A percentile compares a stretch with the other conserved stretches of the same genome.
Evolutionary conservation across 345 rosid genomes (phyloP).

Genomic region (Punica granatum): DNA sequence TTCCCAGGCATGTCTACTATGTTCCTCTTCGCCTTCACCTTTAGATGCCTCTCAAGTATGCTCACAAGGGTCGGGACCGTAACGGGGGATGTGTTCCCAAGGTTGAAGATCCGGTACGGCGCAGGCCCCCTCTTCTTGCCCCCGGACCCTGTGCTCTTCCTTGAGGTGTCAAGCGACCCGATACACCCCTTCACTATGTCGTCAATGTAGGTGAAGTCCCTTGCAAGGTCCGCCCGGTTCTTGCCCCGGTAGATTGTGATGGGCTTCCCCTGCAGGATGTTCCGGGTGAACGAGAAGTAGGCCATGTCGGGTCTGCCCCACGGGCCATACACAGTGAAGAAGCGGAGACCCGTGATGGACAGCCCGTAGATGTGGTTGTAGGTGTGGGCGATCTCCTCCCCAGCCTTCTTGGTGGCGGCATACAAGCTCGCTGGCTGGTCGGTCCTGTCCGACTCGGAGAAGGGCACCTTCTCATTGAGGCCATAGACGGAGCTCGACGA

Average conservation of each 20-base stretch:
- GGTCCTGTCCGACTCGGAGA: conserved; percentile 23
- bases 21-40: conserved; percentile 27
- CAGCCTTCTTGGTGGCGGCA: conserved; percentile 34
- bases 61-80: conserved; percentile 28
- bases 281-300: conserved; percentile 24
- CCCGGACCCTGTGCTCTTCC: conserved; percentile 30
- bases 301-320: conserved; percentile 40
- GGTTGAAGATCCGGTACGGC: conserved; percentile 25
- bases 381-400: conserved; percentile 32
- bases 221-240: conserved; percentile 24
- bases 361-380: conserved; percentile 34
- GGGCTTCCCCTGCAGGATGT: conserved; percentile 32
- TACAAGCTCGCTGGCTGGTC: conserved; percentile 24
- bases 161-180: conserved; percentile 25
- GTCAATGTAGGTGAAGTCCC: conserved; percentile 33
- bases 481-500: conserved; percentile 36
- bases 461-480: conserved; percentile 23
- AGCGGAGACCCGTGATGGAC: conserved; percentile 29
- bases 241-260: conserved; percentile 31
- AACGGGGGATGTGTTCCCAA: conserved; percentile 33
- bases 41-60: conserved; percentile 26
- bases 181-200: conserved; percentile 33
- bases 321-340: conserved; percentile 34
- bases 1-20: conserved; percentile 30
- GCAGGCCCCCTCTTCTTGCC: conserved; percentile 29